Evolutionary conservation across 1,139 yeast species (phyloP).

Genomic region (Hyphopichia wangnamkhiaoensis): DNA sequence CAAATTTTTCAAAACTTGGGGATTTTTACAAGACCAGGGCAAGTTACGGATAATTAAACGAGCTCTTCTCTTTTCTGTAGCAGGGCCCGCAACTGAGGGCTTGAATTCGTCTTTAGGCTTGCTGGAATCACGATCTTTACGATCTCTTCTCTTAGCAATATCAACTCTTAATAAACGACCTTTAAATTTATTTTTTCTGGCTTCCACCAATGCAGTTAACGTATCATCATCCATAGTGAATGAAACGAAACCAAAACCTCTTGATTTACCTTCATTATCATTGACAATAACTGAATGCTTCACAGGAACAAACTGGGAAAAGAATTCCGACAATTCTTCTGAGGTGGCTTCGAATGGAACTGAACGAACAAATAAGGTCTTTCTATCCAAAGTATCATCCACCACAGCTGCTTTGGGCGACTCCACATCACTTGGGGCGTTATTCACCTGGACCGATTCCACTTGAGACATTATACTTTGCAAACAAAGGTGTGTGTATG

Average conservation of each 20-base stretch:
- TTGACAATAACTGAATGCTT: constrained; percentile 92
- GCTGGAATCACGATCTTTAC: constrained; percentile 44
- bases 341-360: constrained; percentile 80
- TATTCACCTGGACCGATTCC: constrained; percentile 2
- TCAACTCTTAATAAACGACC: constrained; percentile 74
- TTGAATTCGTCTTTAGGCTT: constrained; percentile 16
- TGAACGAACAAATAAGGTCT: constrained; percentile 79
- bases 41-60: constrained; percentile 85
- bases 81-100: constrained; percentile 9
- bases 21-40: constrained; percentile 93
- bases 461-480: constrained; percentile 11
- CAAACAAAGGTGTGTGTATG: background rate
- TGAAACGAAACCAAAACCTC: constrained; percentile 96
- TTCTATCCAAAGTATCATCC: constrained; percentile 51
- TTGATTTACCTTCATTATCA: constrained; percentile 70
- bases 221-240: constrained; percentile 88
- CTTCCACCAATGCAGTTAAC: constrained; percentile 64
- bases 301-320: constrained; percentile 91
- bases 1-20: constrained; percentile 65
- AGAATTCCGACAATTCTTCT: constrained; percentile 78
- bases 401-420: constrained; percentile 7
- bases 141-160: constrained; percentile 87
- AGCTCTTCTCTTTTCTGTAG: constrained; percentile 67
- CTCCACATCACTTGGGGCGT: constrained; percentile 3
- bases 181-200: constrained; percentile 68